Evolutionary conservation across 164 flowering plant species (phyloP).

Genomic region (Stephania yunnanensis): DNA sequence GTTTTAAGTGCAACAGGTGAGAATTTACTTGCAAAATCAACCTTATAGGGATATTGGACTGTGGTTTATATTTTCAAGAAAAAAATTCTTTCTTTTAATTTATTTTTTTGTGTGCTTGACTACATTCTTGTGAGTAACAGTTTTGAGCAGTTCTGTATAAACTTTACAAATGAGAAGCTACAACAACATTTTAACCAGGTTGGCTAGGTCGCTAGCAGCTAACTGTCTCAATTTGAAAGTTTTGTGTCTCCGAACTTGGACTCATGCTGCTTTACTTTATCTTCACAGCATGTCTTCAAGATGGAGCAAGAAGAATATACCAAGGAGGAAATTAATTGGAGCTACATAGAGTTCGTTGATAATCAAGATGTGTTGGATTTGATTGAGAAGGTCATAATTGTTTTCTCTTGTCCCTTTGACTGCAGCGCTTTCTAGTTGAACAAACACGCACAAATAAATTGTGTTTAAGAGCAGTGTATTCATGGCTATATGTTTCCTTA

Average conservation of each 20-base stretch:
- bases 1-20: slow-evolving; percentile 92
- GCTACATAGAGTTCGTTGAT: slow-evolving; percentile 96
- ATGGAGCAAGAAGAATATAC: slow-evolving; percentile 99
- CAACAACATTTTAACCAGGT: slow-evolving; percentile 99
- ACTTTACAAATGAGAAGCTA: slow-evolving; percentile 92
- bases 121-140: slow-evolving; percentile 29
- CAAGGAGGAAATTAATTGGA: slow-evolving; percentile 91
- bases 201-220: slow-evolving; percentile 8
- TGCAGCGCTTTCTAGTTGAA: neutral
- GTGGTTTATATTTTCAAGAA: neutral
- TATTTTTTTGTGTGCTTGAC: slow-evolving; percentile 10
- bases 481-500: neutral
- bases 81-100: no score
- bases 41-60: neutral
- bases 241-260: neutral
- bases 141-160: slow-evolving; percentile 99
- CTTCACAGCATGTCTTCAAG: slow-evolving; percentile 88
- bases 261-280: slow-evolving; percentile 8
- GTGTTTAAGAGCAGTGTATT: neutral
- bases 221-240: neutral
- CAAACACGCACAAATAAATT: neutral
- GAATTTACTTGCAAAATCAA: neutral
- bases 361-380: slow-evolving; percentile 95
- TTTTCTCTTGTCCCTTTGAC: neutral
- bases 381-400: slow-evolving; percentile 71